A percentile compares a stretch with the other conserved stretches of the same genome.
These are phyloP conservation scores for Astrephomene gubernaculifera DNA, from an alignment of 139 green algal genomes.

Conservation along the genomic window DNA sequence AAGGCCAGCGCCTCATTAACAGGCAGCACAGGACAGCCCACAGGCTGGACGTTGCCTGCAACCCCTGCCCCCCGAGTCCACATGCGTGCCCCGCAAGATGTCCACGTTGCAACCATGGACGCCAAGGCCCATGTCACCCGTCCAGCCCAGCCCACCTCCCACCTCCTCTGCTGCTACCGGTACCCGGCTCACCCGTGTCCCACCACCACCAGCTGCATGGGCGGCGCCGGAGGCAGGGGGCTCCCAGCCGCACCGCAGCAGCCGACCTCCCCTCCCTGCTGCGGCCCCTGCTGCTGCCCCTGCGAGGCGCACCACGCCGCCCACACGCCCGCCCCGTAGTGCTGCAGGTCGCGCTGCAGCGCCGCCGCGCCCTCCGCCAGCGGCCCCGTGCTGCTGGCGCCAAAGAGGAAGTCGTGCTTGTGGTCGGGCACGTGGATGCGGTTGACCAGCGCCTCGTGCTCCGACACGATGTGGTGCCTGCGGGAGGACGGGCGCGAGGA, in stretches of 20 bases:
- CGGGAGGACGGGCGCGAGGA: neutral
- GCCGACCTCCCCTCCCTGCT: neutral
- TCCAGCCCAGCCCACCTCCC: too few species aligned
- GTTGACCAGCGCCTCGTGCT: conserved; percentile 43
- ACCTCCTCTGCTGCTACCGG: too few species aligned
- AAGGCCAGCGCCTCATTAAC: too few species aligned
- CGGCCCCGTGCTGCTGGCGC: neutral
- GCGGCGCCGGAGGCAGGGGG: neutral
- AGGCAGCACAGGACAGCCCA: neutral
- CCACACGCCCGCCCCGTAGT: conserved; percentile 13
- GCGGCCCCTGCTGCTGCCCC: neutral
- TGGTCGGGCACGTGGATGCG: conserved; percentile 49
- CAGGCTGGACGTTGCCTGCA: too few species aligned
- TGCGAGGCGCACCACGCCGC: neutral
- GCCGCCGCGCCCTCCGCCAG: conserved; percentile 16
- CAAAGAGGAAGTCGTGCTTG: conserved; percentile 50
- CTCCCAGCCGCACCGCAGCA: neutral
- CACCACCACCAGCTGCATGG: conserved; percentile 26
- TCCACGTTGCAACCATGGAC: too few species aligned
- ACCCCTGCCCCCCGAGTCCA: too few species aligned
- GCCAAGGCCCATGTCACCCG: too few species aligned
- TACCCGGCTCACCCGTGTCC: conserved; percentile 28
- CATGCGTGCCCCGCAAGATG: too few species aligned
- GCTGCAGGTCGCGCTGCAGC: conserved; percentile 32
- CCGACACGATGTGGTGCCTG: conserved; percentile 51